Evolutionary conservation across 805 yeast species (phyloP).

Genomic region (Isabelozyma pseudorhagii): DNA sequence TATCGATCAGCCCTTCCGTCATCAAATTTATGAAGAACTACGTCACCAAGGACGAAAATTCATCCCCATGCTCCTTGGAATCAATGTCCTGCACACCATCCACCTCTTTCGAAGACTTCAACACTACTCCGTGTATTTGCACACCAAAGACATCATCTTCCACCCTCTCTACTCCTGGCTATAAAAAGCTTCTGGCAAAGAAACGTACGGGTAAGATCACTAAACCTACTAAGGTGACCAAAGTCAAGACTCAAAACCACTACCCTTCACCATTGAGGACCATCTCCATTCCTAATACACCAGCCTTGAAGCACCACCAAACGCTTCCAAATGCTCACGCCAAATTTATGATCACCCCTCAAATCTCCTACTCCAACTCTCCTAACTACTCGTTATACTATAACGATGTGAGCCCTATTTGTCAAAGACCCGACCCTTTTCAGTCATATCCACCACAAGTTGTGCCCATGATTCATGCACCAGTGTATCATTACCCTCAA

Average conservation of each 20-base stretch:
- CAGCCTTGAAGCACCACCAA: slow-evolving; percentile 2
- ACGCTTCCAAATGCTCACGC: background rate
- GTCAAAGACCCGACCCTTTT: background rate
- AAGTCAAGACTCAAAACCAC: background rate
- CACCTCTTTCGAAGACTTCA: background rate
- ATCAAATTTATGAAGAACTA: slow-evolving; percentile 6
- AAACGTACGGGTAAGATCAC: background rate
- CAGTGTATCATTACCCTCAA: background rate
- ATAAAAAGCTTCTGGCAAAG: background rate
- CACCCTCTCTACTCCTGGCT: background rate
- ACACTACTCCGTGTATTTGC: background rate
- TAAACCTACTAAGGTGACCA: background rate
- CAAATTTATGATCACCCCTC: slow-evolving; percentile 1
- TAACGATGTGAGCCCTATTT: background rate
- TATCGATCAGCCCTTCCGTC: slow-evolving; percentile 6
- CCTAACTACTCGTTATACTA: background rate
- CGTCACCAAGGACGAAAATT: background rate
- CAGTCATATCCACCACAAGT: background rate
- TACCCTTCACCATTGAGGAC: slow-evolving; percentile 1
- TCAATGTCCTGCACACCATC: background rate
- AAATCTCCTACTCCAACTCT: slow-evolving; percentile 1
- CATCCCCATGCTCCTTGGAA: background rate
- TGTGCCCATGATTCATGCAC: background rate
- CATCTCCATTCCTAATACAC: slow-evolving; percentile 6
- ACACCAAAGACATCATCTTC: slow-evolving; percentile 2